Conservation (phyloP, 192 early-diverging fungal genomes). For the Coemansia pectinata region DNA sequence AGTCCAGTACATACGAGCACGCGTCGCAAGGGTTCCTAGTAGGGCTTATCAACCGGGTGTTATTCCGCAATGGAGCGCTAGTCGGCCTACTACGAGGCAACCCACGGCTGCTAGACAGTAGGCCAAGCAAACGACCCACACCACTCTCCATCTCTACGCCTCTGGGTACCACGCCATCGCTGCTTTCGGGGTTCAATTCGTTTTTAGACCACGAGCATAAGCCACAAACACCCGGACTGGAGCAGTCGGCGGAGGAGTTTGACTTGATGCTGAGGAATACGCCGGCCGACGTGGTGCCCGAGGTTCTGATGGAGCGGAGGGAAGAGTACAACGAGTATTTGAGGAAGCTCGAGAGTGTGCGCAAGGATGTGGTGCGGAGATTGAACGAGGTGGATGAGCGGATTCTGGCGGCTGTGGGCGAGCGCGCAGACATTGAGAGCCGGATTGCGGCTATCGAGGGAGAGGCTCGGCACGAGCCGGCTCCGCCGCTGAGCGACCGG, state of each 20-base stretch:
- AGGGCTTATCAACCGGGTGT: conserved; percentile 30
- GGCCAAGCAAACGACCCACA: not conserved
- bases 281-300: conserved; percentile 2
- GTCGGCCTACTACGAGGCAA: conserved; percentile 21
- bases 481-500: not conserved
- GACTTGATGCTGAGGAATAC: conserved; percentile 19
- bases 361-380: conserved; percentile 14
- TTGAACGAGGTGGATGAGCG: conserved; percentile 25
- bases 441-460: conserved; percentile 5
- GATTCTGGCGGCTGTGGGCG: conserved; percentile 14
- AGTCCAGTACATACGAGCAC: conserved; percentile 7
- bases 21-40: conserved; percentile 32
- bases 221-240: not conserved
- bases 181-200: conserved; percentile 37
- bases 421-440: conserved; percentile 23
- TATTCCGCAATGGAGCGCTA: conserved; percentile 30
- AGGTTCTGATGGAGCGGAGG: conserved; percentile 26
- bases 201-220: conserved; percentile 15
- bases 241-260: conserved; percentile 23
- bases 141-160: conserved; percentile 6
- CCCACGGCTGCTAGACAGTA: not conserved
- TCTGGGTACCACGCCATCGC: conserved; percentile 22
- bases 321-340: conserved; percentile 37
- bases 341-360: conserved; percentile 16
- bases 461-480: not conserved